A percentile compares a stretch with the other conserved stretches of the same genome.
Conservation (phyloP, 2,329 filamentous ascomycete genomes). For the Eutypa lata region DNA sequence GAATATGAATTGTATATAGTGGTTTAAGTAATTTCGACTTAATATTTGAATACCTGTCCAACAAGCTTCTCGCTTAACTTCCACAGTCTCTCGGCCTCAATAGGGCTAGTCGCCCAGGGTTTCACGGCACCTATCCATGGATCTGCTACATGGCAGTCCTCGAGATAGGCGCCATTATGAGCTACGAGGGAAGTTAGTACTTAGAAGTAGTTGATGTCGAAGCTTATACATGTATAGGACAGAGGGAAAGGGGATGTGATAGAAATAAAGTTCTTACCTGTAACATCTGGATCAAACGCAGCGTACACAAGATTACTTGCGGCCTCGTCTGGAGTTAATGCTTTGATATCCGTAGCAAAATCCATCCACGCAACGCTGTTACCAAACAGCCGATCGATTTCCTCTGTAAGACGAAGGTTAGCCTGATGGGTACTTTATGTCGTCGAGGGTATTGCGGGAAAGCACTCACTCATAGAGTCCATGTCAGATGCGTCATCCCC, state of each 20-base stretch:
- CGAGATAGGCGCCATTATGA: conserved; percentile 26
- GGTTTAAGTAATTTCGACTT: no score
- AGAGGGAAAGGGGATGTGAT: no score
- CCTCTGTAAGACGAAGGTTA: neutral
- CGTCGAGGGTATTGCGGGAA: neutral
- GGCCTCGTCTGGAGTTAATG: conserved; percentile 28
- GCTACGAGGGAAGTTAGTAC: conserved; percentile 1
- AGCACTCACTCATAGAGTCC: neutral
- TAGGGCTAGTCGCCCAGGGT: conserved; percentile 22
- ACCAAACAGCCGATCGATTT: neutral
- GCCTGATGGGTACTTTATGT: neutral
- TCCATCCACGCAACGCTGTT: neutral
- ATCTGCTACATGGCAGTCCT: conserved; percentile 25
- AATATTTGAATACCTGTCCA: conserved; percentile 27
- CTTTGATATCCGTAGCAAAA: conserved; percentile 21
- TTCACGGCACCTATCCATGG: conserved; percentile 21
- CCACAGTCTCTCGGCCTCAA: conserved; percentile 32
- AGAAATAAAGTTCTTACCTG: conserved; percentile 2
- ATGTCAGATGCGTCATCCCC: conserved; percentile 5
- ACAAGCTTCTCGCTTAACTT: conserved; percentile 31
- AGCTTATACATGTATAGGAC: neutral
- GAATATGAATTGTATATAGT: no score
- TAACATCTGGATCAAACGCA: conserved; percentile 26
- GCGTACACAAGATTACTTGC: conserved; percentile 27
- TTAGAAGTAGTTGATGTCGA: neutral